Base-by-base conservation (phyloP, 495 filamentous ascomycete genomes). In the Hypomontagnella submonticulosa region DNA sequence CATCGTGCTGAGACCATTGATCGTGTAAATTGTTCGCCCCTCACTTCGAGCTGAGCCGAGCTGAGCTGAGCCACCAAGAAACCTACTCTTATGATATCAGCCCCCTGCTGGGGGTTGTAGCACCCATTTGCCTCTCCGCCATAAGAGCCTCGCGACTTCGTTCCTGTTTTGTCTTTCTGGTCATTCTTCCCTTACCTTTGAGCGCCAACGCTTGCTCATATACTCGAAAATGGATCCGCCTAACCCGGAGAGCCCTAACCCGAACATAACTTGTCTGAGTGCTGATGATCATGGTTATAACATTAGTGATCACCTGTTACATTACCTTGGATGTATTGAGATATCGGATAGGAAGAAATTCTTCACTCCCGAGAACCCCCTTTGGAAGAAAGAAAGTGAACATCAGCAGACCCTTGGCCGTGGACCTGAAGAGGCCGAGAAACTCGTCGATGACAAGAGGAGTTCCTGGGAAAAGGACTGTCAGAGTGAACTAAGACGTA, bases 241-340 rank as follows among this genome's bases (percentile, higher is more conserved):
- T 4, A n/a, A 16, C 8, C 2, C 5, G 8, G 12, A 37, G 2
- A 16, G 13, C 13, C 27, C 6, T 34, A 2, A 7, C 16, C 34
- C 13, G 2, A 36, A 33, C 1, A 6, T 32, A 42, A 53, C 65
- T 4, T 63, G 58, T 37, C 49, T 58, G 1, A 70, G 50, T 19
- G 12, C 53, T 1, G 41, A 67, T 9, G 16, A 49, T n/a, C 71
- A 72, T 34, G 44, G 50, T 0, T 19, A 40, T 12, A 23, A 61
- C 4, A 75, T 77, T 12, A 69, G 47, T 46, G 69, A 77, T 20
- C 71, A 69, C 13, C 16, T 76, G 8, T 54, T 73, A 5, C 75
- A 76, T 38, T 77, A 70, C 47, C 48, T 73, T 38, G 75, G 74
- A 13, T 77, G 75, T 34, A 73, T 77, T 23, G 52, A 71, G 10